Evolutionary conservation across 305 asterid genomes (phyloP).

Genomic region (Fraxinus dipetala): DNA sequence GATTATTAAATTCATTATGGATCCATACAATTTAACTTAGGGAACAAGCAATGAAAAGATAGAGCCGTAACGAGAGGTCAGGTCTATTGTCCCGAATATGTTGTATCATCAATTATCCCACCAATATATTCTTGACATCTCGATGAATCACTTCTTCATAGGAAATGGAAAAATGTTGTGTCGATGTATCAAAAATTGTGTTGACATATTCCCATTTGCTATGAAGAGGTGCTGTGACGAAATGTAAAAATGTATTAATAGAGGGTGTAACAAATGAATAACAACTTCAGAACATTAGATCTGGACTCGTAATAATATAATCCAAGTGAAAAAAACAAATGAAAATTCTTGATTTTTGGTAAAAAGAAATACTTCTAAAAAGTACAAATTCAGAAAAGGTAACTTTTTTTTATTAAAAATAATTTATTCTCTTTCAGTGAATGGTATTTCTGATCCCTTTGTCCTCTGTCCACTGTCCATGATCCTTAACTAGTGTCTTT

Average conservation of each 20-base stretch:
- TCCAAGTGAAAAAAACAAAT: not conserved
- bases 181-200: not conserved
- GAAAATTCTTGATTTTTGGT: not conserved
- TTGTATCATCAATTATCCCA: not conserved
- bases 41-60: not conserved
- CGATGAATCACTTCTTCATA: not conserved
- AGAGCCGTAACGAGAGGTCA: not conserved
- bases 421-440: not conserved
- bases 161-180: not conserved
- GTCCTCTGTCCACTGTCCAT: slow-evolving; percentile 20
- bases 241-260: not conserved
- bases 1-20: not conserved
- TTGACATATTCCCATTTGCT: not conserved
- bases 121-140: not conserved
- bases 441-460: slow-evolving; percentile 4
- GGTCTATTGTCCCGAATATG: not conserved
- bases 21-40: not conserved
- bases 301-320: not conserved
- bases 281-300: not conserved
- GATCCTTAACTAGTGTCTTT: slow-evolving; percentile 29
- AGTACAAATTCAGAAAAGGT: not conserved
- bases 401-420: not conserved
- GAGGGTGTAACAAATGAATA: not conserved
- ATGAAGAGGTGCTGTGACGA: not conserved
- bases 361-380: not conserved